A percentile compares a stretch with the other conserved stretches of the same genome.
Evolutionary conservation across 139 green algal genomes (phyloP).

Genomic region (Coelastrella sp.): DNA sequence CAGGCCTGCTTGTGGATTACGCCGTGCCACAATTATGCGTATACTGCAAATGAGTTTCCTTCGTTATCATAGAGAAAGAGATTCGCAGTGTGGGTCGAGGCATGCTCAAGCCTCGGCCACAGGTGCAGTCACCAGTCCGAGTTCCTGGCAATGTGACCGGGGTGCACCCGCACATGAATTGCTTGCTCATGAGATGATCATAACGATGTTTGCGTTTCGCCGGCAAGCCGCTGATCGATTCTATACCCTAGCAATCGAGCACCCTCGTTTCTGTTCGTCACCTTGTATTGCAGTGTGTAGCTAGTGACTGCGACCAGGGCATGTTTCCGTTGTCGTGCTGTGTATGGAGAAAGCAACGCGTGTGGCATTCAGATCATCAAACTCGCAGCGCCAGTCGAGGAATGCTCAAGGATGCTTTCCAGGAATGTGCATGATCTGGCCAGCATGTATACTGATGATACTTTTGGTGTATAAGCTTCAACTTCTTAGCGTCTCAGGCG

Average conservation of each 20-base stretch:
- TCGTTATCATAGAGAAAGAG: neutral
- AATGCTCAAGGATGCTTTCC: neutral
- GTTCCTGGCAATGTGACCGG: neutral
- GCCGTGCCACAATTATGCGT: no score
- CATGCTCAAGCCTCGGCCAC: neutral
- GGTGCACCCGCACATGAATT: neutral
- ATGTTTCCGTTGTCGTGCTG: neutral
- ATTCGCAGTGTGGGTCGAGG: neutral
- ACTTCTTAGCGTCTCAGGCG: neutral
- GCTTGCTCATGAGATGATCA: neutral
- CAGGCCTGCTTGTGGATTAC: no score
- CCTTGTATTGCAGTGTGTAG: slow-evolving; percentile 11
- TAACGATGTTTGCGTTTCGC: neutral
- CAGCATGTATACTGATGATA: neutral
- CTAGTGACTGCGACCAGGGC: neutral
- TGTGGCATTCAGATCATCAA: neutral
- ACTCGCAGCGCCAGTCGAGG: neutral
- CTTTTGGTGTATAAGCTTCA: neutral
- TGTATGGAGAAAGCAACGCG: neutral
- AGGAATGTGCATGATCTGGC: neutral
- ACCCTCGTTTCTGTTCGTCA: neutral
- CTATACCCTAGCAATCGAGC: slow-evolving; percentile 2
- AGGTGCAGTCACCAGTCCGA: neutral
- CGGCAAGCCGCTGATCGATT: neutral
- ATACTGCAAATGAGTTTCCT: neutral